phyloP scores from a whole-genome alignment of 352 stramenopile genomes.

The Pythium dissotocum region DNA sequence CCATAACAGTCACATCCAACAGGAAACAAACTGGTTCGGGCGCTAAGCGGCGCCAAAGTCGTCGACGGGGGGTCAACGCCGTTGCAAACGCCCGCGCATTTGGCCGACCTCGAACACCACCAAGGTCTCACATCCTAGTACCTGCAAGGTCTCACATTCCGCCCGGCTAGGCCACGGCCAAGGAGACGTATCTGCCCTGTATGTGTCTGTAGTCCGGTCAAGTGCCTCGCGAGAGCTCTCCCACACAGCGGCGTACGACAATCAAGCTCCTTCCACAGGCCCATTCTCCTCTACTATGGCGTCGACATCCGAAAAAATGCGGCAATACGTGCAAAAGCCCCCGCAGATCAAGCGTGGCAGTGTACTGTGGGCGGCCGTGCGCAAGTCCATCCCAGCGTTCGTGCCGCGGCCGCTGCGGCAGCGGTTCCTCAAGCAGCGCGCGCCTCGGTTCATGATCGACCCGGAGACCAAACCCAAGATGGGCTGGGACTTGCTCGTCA shows the following conservation, averaged over 20 bases:
- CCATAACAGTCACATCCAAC: background rate
- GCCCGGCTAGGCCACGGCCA: background rate
- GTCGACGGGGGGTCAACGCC: background rate
- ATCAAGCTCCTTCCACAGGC: background rate
- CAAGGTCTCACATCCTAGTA: background rate
- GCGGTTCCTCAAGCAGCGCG: slow-evolving; percentile 31
- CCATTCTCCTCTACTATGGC: background rate
- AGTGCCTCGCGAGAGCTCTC: background rate
- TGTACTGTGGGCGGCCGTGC: slow-evolving; percentile 50
- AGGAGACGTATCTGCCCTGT: background rate
- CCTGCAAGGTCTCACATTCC: background rate
- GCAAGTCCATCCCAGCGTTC: slow-evolving; percentile 56
- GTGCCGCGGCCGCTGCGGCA: slow-evolving; percentile 34
- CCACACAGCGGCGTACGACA: background rate
- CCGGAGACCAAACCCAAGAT: slow-evolving; percentile 57
- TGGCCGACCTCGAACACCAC: background rate
- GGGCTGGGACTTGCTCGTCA: slow-evolving; percentile 69
- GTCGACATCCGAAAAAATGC: background rate
- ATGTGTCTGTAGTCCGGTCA: background rate
- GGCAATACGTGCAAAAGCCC: background rate
- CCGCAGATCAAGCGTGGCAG: slow-evolving; percentile 39
- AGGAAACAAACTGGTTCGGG: too few relatives aligned
- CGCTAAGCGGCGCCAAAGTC: too few relatives aligned
- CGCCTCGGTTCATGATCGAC: slow-evolving; percentile 61
- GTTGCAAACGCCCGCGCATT: background rate